Evolutionary conservation across 2,329 filamentous ascomycete species (phyloP).

Genomic region (Hypoxylon sp.): DNA sequence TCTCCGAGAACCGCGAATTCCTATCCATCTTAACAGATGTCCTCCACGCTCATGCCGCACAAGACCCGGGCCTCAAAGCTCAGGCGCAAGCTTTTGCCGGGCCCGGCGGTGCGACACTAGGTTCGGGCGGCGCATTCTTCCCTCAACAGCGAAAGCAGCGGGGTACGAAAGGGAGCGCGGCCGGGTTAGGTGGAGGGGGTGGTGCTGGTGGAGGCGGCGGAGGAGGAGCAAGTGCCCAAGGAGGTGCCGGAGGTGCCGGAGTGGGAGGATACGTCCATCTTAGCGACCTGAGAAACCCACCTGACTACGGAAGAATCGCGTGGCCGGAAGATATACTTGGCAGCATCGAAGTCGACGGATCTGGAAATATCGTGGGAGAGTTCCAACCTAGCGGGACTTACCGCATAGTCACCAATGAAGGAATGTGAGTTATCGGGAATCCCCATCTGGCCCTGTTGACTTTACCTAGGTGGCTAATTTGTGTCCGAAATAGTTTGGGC

Average conservation of each 20-base stretch:
- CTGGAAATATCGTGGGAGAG: slow-evolving; percentile 70
- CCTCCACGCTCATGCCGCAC: slow-evolving; percentile 66
- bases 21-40: slow-evolving; percentile 71
- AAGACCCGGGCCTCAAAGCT: slow-evolving; percentile 68
- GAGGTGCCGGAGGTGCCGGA: slow-evolving; percentile 72
- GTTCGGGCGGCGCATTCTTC: slow-evolving; percentile 67
- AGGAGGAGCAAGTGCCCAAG: slow-evolving; percentile 71
- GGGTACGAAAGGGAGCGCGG: slow-evolving; percentile 49
- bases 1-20: slow-evolving; percentile 72
- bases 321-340: slow-evolving; percentile 80
- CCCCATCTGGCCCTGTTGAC: slow-evolving; percentile 1
- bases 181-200: slow-evolving; percentile 56
- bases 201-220: slow-evolving; percentile 63
- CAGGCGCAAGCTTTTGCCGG: slow-evolving; percentile 74
- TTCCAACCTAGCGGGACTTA: slow-evolving; percentile 75
- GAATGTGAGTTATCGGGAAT: slow-evolving; percentile 69
- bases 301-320: slow-evolving; percentile 77
- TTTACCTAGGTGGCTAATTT: slow-evolving; percentile 38
- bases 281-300: slow-evolving; percentile 74
- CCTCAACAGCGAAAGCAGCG: slow-evolving; percentile 58
- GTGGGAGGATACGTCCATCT: slow-evolving; percentile 76
- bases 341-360: slow-evolving; percentile 73
- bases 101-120: slow-evolving; percentile 68
- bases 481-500: slow-evolving; percentile 60
- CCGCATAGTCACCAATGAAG: slow-evolving; percentile 74